These are phyloP conservation scores for Obelidium mucronatum DNA, from an alignment of 192 early-diverging fungal genomes.

Conservation along the genomic window DNA sequence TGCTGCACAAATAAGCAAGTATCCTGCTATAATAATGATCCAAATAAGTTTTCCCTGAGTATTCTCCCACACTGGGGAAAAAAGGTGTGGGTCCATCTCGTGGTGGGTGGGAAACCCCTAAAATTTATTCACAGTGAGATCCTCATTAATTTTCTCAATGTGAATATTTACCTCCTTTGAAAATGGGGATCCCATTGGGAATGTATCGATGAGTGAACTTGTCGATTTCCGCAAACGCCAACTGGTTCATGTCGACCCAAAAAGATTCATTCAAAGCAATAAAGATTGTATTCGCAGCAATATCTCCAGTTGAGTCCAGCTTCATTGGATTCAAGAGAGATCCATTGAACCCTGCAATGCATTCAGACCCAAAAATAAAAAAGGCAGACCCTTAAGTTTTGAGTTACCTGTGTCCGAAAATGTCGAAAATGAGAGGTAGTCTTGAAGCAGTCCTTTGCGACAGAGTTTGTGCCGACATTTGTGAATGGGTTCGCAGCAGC, in stretches of 20 bases:
- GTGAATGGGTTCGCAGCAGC: not conserved
- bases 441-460: not conserved
- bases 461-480: not conserved
- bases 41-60: not conserved
- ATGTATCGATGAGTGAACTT: too few relatives aligned
- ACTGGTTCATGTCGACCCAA: slow-evolving; percentile 2
- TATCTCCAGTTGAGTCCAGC: not conserved
- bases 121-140: too few relatives aligned
- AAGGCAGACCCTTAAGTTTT: not conserved
- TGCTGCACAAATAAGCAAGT: not conserved
- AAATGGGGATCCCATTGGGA: too few relatives aligned
- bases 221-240: not conserved
- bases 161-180: too few relatives aligned
- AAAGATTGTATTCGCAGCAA: not conserved
- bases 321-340: not conserved
- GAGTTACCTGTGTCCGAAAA: not conserved
- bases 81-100: too few relatives aligned
- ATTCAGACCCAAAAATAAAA: too few relatives aligned
- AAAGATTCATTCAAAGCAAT: not conserved
- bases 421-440: not conserved
- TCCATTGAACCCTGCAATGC: slow-evolving; percentile 4
- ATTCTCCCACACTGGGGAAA: too few relatives aligned
- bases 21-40: not conserved
- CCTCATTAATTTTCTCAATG: too few relatives aligned
- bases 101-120: too few relatives aligned